Conservation (phyloP, 441 rosid genomes). For the Jatropha podagrica region DNA sequence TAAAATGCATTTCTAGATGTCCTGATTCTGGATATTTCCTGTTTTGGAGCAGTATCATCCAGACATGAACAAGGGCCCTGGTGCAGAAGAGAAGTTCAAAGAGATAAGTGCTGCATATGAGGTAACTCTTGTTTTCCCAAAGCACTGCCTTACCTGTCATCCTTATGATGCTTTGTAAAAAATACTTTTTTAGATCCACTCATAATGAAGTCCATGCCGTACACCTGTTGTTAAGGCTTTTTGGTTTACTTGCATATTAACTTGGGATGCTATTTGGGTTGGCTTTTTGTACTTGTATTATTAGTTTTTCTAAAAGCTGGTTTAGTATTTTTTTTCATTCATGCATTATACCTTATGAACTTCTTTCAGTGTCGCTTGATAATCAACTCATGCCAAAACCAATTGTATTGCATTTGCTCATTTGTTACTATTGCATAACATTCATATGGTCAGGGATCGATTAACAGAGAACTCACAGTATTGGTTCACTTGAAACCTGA, state of each 20-base stretch:
- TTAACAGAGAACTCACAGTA: too few species aligned
- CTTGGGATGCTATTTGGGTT: background rate
- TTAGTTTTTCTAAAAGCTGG: background rate
- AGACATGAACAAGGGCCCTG: slow-evolving; percentile 74
- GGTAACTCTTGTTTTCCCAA: slow-evolving; percentile 39
- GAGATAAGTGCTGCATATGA: slow-evolving; percentile 96
- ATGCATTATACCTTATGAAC: background rate
- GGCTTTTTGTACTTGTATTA: background rate
- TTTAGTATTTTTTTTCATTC: background rate
- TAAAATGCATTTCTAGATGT: slow-evolving; percentile 1
- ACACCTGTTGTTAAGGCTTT: too few species aligned
- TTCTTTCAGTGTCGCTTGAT: background rate
- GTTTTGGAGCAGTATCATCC: slow-evolving; percentile 76
- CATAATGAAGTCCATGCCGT: background rate
- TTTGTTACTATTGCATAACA: background rate
- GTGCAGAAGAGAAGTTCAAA: slow-evolving; percentile 91
- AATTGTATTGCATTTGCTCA: too few species aligned
- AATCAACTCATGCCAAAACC: too few species aligned
- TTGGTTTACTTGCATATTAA: background rate
- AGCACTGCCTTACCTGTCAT: slow-evolving; percentile 10
- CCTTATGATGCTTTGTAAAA: background rate
- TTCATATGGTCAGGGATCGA: background rate
- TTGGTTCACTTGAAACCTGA: too few species aligned
- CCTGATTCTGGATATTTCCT: slow-evolving; percentile 23
- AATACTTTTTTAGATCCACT: background rate